Conservation (phyloP, 495 filamentous ascomycete species). For the Hyaloscypha bicolor region DNA sequence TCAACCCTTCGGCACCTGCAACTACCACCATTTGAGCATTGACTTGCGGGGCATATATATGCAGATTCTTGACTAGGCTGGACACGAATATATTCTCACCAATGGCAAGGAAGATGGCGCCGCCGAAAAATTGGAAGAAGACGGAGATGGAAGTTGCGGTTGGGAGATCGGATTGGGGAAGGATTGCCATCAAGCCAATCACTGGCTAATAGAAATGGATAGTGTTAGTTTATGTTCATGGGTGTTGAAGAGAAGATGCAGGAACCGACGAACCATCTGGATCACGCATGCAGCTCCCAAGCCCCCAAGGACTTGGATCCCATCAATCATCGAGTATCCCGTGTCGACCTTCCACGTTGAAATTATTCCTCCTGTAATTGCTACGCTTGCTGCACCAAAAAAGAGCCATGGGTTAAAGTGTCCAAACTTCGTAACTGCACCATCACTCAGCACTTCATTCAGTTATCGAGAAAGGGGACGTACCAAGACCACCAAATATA, state of each 20-base stretch:
- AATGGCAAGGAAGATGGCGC: conserved; percentile 47
- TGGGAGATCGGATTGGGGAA: conserved; percentile 23
- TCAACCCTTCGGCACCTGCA: conserved; percentile 56
- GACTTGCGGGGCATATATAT: conserved; percentile 42
- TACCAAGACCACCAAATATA: conserved; percentile 17
- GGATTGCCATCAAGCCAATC: conserved; percentile 22
- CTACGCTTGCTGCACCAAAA: conserved; percentile 34
- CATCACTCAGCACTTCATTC: not conserved
- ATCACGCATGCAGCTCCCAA: conserved; percentile 19
- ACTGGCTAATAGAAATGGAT: conserved; percentile 6
- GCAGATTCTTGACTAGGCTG: conserved; percentile 39
- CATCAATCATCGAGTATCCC: conserved; percentile 19
- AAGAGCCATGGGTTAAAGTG: conserved; percentile 34
- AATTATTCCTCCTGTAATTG: conserved; percentile 27
- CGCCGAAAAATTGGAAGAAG: conserved; percentile 49
- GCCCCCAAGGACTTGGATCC: conserved; percentile 23
- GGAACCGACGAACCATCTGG: conserved; percentile 18
- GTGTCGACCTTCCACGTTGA: conserved; percentile 22
- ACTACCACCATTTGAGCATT: conserved; percentile 42
- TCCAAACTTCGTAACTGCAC: conserved; percentile 22
- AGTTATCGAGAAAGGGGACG: not conserved
- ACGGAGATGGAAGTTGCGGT: conserved; percentile 22
- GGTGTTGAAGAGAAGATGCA: not conserved
- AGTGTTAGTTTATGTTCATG: not conserved
- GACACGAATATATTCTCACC: conserved; percentile 51